Percentiles rank a stretch among this genome's conserved stretches.
phyloP scores from a whole-genome alignment of 2,329 filamentous ascomycete genomes.

The Aspergillus felis region DNA sequence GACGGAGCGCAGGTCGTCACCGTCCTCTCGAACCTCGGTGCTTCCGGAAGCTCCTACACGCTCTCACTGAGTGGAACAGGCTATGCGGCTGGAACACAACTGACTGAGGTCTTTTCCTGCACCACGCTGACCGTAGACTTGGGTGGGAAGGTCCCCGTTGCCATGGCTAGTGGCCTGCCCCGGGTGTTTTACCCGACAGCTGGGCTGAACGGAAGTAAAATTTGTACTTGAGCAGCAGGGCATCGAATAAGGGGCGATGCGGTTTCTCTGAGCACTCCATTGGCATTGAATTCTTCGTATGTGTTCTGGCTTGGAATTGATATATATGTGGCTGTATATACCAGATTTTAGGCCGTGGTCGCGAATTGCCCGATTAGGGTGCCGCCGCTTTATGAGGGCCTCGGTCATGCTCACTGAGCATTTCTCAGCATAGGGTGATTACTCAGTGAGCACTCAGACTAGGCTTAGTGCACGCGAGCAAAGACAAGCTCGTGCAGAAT shows the following conservation, averaged over 20 bases:
- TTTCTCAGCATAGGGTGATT: too few species aligned
- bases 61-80: conserved; percentile 23
- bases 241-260: background rate
- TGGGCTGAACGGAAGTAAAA: conserved; percentile 6
- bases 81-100: conserved; percentile 17
- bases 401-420: too few species aligned
- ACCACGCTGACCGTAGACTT: conserved; percentile 38
- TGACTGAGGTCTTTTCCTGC: conserved; percentile 38
- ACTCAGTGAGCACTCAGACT: too few species aligned
- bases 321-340: too few species aligned
- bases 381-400: too few species aligned
- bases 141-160: conserved; percentile 42
- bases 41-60: conserved; percentile 20
- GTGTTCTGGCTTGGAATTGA: too few species aligned
- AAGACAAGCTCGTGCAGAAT: too few species aligned
- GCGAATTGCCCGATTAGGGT: too few species aligned
- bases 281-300: too few species aligned
- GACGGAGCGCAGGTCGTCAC: conserved; percentile 40
- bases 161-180: conserved; percentile 43
- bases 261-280: too few species aligned
- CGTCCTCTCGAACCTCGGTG: conserved; percentile 43
- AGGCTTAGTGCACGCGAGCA: too few species aligned
- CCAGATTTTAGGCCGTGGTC: too few species aligned
- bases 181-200: conserved; percentile 30
- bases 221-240: conserved; percentile 5